Percentiles rank a stretch among this genome's conserved stretches.
phyloP scores from a whole-genome alignment of 1,139 yeast species.

The Pneumocystis canis region DNA sequence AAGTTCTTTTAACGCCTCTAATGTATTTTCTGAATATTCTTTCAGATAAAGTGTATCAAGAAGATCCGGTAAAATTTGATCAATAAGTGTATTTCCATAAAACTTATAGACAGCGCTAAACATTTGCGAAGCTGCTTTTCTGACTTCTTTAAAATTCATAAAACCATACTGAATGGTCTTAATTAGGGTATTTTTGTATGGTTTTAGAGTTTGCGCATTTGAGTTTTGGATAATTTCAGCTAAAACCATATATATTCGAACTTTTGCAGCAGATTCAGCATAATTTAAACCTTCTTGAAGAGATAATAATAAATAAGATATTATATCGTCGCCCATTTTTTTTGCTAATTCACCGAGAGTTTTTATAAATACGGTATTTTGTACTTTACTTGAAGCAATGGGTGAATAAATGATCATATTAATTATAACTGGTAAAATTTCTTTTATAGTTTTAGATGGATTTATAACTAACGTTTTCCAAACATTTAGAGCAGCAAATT shows the following conservation, averaged over 20 bases:
- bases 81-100: slow-evolving; percentile 75
- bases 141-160: slow-evolving; percentile 59
- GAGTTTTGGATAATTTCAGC: slow-evolving; percentile 73
- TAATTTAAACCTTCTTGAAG: slow-evolving; percentile 52
- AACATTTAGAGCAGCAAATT: slow-evolving; percentile 83
- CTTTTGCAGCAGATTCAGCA: slow-evolving; percentile 65
- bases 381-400: slow-evolving; percentile 64
- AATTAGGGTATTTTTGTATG: slow-evolving; percentile 57
- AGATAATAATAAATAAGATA: slow-evolving; percentile 73
- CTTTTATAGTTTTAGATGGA: slow-evolving; percentile 92
- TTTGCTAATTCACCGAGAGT: slow-evolving; percentile 91
- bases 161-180: slow-evolving; percentile 65
- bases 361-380: slow-evolving; percentile 80
- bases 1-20: slow-evolving; percentile 78
- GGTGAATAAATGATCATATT: slow-evolving; percentile 64
- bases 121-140: slow-evolving; percentile 83
- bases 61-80: slow-evolving; percentile 74
- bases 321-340: slow-evolving; percentile 82
- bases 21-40: slow-evolving; percentile 55
- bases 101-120: slow-evolving; percentile 74
- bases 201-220: slow-evolving; percentile 43
- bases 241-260: slow-evolving; percentile 91
- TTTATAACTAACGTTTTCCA: slow-evolving; percentile 96
- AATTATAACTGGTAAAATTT: slow-evolving; percentile 73
- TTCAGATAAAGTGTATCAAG: slow-evolving; percentile 52